Conservation (phyloP, 495 filamentous ascomycete species). For the Neurospora tetrasperma region DNA sequence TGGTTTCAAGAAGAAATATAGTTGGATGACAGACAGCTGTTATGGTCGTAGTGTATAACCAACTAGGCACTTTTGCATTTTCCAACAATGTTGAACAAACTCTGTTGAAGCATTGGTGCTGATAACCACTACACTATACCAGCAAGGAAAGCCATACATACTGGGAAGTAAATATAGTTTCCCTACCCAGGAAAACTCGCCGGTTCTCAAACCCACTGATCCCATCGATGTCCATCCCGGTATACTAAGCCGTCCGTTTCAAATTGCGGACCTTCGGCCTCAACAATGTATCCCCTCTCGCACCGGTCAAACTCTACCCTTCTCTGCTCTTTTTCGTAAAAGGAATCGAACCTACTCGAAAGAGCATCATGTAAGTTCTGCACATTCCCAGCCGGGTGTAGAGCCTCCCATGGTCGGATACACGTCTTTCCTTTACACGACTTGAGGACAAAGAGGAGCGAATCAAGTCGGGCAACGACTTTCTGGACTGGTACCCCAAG, state of each 20-base stretch:
- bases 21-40: too few relatives aligned
- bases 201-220: conserved; percentile 18
- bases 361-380: conserved; percentile 36
- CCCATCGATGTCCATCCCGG: conserved; percentile 17
- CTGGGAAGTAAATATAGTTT: too few relatives aligned
- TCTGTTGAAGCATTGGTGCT: too few relatives aligned
- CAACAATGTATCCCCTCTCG: conserved; percentile 49
- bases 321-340: conserved; percentile 41
- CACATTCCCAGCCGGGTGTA: conserved; percentile 44
- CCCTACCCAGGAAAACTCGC: neutral
- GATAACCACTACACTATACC: too few relatives aligned
- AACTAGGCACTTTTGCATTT: too few relatives aligned
- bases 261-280: conserved; percentile 51
- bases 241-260: conserved; percentile 21
- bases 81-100: too few relatives aligned
- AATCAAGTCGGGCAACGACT: conserved; percentile 44
- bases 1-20: too few relatives aligned
- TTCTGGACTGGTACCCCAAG: conserved; percentile 36
- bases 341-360: conserved; percentile 40
- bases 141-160: too few relatives aligned
- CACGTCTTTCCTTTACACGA: conserved; percentile 50
- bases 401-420: conserved; percentile 46
- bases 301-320: conserved; percentile 46
- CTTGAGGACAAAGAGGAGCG: conserved; percentile 53
- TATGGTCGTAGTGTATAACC: too few relatives aligned